Base-by-base conservation (phyloP, 257 asterid species). In the Nicotiana tabacum region DNA sequence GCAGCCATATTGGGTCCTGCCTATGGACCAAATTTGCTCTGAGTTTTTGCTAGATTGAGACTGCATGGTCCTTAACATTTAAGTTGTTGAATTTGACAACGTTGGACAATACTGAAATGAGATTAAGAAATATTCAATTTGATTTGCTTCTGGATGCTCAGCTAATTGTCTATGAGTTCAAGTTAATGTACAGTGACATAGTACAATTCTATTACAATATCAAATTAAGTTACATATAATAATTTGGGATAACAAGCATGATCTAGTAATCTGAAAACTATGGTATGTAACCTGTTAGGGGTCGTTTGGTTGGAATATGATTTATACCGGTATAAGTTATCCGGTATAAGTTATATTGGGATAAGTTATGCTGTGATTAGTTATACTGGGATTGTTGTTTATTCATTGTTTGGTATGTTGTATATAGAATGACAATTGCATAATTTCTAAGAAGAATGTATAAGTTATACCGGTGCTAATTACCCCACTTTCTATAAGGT, bases 71-170 rank as follows among this genome's bases (percentile, higher is more conserved):
- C 3, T 51, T 27, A 48, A 16, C 80, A 51, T 51, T 74, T 46
- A 72, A 51, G 80, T 51, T 29, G 46, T 51, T 76, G 80, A 76
- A 51, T 51, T 76, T 76, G 80, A 76, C 64, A 29, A 51, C 80
- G 15, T 76, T 76, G 62, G 35, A 51, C 46, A 74, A 74, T 76
- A 76, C 12, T 76, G 46, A 76, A 27, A 76, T 76, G 80, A 51
- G 17, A 51, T 76, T 2, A 51, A 27, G 80, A 76, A 76, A 76
- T 51, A 29, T 12, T 18, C 43, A 65, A 65, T 65, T 65, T 29
- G 43, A 65, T 29, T 64, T 65, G 43, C 70, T 12, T 65, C n/a
- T 65, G 70, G 39, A 65, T 65, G n/a, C 39, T 29, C 80, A 76
- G 55, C 29, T 13, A 27, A 16, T 29, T 51, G 46, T n/a, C 6